Evolutionary conservation across 2,329 filamentous ascomycete genomes (phyloP).

Genomic region (Claviceps maximensis): DNA sequence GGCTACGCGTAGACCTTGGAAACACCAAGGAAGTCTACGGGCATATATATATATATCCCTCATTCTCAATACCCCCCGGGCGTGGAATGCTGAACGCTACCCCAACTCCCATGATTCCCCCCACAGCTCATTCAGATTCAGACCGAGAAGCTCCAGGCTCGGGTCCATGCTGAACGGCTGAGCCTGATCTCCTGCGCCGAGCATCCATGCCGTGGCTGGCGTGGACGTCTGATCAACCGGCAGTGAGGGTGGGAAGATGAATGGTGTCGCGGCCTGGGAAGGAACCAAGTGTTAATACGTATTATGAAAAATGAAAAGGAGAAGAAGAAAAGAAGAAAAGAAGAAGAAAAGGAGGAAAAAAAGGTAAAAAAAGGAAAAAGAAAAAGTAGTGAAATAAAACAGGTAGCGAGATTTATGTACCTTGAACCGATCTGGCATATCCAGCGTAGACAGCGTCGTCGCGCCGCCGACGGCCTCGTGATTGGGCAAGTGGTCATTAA

Average conservation of each 20-base stretch:
- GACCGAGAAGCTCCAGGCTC: conserved; percentile 38
- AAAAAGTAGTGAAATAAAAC: too few relatives aligned
- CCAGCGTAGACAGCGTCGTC: conserved; percentile 15
- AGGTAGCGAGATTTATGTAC: too few relatives aligned
- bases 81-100: conserved; percentile 12
- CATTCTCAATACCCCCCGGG: neutral
- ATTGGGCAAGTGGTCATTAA: conserved; percentile 9
- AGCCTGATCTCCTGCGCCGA: conserved; percentile 18
- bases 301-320: neutral
- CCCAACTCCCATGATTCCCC: conserved; percentile 34
- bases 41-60: too few relatives aligned
- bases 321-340: neutral
- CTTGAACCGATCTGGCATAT: conserved; percentile 25
- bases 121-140: conserved; percentile 44
- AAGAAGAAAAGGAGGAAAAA: neutral
- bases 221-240: conserved; percentile 20
- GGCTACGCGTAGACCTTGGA: too few relatives aligned
- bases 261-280: conserved; percentile 29
- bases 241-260: conserved; percentile 24
- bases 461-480: conserved; percentile 11
- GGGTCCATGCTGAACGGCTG: conserved; percentile 38
- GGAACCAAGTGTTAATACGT: conserved; percentile 15
- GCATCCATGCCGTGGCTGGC: conserved; percentile 21
- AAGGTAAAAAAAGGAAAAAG: neutral
- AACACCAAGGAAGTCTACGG: too few relatives aligned